Evolutionary conservation across 176 grass and related monocot genomes (phyloP), one percentile per base, ranked within the genome.

Genomic region (Oryza meyeriana): DNA sequence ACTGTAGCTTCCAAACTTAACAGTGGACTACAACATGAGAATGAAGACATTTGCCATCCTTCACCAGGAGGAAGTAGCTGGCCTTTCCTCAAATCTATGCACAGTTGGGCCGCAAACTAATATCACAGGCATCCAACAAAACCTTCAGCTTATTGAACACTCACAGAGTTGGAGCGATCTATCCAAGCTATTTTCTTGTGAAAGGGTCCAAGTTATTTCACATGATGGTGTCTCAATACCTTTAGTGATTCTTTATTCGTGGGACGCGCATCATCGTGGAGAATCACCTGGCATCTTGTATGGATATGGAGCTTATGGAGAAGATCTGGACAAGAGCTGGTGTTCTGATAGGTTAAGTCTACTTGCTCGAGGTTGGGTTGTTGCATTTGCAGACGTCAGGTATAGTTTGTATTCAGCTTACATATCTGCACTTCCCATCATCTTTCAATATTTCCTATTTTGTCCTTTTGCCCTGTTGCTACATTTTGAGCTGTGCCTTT

Each of bases 321-420:
- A 99, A 74, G 92, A 93, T 82, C 84, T 95, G 70, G 96, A 99
- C 86, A 99, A 93, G 91, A 93, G 93, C 58, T 99, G 92, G 92
- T 95, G 87, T 82, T 88, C 96, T 77, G 93, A 95, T 76, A 90
- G 80, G 40, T 83, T 99, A 79, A 87, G 89, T 82, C 85, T 99
- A 85, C 92, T 99, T 59, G 88, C 81, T 85, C 93, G 90, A 76
- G 91, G 91, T 75, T 99, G 96, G 96, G 79, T 93, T 86, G 67
- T 99, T 83, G 96, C 93, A 84, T 99, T 88, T 87, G 93, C 93
- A 66, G 91, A 99, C 90, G 93, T 99, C 52, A 95, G 96, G 96
- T 99, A 91, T 18, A 75, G 71, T 82, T 63, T 75, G 10, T 36
- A 69, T 86, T 81, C 25, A 83, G 55, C 44, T 84, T 52, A 39